phyloP scores from a whole-genome alignment of 495 filamentous ascomycete genomes.

The Polyplosphaeria fusca region DNA sequence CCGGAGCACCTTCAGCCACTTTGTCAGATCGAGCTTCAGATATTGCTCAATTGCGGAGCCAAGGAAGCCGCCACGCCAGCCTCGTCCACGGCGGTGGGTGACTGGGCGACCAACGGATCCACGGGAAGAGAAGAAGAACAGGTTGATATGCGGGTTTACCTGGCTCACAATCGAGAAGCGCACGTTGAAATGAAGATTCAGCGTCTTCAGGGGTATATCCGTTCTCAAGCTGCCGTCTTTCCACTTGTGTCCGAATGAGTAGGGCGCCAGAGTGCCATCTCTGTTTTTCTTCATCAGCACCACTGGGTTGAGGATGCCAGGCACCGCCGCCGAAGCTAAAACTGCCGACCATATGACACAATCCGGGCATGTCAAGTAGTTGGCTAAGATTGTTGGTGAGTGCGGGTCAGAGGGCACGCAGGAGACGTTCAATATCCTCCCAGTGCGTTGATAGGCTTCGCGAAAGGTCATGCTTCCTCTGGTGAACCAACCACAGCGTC shows the following conservation, averaged over 20 bases:
- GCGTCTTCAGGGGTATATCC: slow-evolving; percentile 88
- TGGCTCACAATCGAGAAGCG: slow-evolving; percentile 95
- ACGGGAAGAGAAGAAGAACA: slow-evolving; percentile 96
- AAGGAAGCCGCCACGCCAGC: slow-evolving; percentile 93
- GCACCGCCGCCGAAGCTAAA: slow-evolving; percentile 90
- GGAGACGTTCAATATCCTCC: slow-evolving; percentile 89
- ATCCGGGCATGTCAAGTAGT: slow-evolving; percentile 91
- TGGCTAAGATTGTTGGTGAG: slow-evolving; percentile 83
- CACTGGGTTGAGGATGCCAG: slow-evolving; percentile 92
- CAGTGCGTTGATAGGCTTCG: slow-evolving; percentile 92
- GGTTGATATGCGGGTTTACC: slow-evolving; percentile 94
- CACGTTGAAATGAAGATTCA: slow-evolving; percentile 96
- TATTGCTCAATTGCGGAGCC: slow-evolving; percentile 91
- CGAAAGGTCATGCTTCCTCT: slow-evolving; percentile 87
- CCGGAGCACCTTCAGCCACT: slow-evolving; percentile 91
- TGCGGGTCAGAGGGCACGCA: slow-evolving; percentile 98
- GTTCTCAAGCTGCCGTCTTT: slow-evolving; percentile 93
- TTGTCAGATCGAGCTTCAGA: slow-evolving; percentile 89
- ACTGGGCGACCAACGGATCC: slow-evolving; percentile 89
- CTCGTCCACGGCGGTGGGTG: slow-evolving; percentile 86
- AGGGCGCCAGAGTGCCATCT: slow-evolving; percentile 72
- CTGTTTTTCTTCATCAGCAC: slow-evolving; percentile 92
- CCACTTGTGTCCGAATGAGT: slow-evolving; percentile 96
- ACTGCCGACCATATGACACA: slow-evolving; percentile 98
- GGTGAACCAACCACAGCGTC: slow-evolving; percentile 80